Evolutionary conservation across 441 rosid species (phyloP).

Genomic region (Croton setiger): DNA sequence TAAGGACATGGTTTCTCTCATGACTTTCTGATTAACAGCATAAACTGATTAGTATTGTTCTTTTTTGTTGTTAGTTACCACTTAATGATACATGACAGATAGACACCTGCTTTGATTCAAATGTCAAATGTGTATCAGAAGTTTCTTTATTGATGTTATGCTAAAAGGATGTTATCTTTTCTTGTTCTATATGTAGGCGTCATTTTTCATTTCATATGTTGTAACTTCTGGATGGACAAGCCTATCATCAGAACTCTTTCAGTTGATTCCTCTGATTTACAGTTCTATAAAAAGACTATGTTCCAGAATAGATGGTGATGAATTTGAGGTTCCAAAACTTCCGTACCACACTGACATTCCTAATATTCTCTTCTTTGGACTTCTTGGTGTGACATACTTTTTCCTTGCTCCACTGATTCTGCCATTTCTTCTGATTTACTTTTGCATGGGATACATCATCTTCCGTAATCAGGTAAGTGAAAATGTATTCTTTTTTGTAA

Average conservation of each 20-base stretch:
- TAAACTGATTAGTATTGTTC: not conserved
- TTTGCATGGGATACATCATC: slow-evolving; percentile 76
- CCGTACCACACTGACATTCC: slow-evolving; percentile 74
- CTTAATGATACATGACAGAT: not conserved
- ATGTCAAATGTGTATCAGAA: not conserved
- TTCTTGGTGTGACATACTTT: slow-evolving; percentile 86
- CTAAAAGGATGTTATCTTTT: slow-evolving; percentile 19
- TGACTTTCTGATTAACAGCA: not conserved
- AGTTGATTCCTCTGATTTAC: slow-evolving; percentile 56
- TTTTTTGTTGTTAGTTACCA: not conserved
- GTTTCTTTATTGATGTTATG: not conserved
- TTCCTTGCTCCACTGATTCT: slow-evolving; percentile 94
- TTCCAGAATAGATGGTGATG: slow-evolving; percentile 41
- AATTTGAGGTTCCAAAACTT: slow-evolving; percentile 65
- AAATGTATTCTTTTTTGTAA: slow-evolving; percentile 5
- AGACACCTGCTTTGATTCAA: not conserved
- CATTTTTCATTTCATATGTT: slow-evolving; percentile 90
- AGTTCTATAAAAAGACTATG: slow-evolving; percentile 41
- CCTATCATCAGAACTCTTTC: slow-evolving; percentile 77
- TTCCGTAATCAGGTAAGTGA: slow-evolving; percentile 78
- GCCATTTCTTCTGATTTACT: slow-evolving; percentile 85
- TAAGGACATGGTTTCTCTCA: not conserved
- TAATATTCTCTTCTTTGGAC: slow-evolving; percentile 65
- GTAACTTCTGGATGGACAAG: slow-evolving; percentile 97
- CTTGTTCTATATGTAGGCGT: slow-evolving; percentile 50